phyloP scores from a whole-genome alignment of 805 yeast genomes.

The Metschnikowia arizonensis region DNA sequence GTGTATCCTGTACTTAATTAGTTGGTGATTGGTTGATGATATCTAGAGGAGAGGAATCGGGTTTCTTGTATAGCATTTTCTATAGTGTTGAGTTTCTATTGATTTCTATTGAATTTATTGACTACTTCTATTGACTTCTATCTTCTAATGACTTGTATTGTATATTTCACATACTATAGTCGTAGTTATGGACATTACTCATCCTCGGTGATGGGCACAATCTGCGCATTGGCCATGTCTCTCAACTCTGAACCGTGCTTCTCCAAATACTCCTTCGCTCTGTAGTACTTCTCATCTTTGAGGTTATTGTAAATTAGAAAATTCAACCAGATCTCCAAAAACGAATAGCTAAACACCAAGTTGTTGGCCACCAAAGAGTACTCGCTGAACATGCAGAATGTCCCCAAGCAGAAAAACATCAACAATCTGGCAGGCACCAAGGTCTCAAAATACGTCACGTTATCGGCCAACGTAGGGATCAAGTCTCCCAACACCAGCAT shows the following conservation, averaged over 20 bases:
- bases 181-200: no score
- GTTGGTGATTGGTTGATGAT: no score
- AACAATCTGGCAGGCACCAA: slow-evolving; percentile 56
- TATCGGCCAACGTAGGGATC: slow-evolving; percentile 44
- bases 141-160: no score
- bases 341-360: slow-evolving; percentile 54
- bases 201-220: slow-evolving; percentile 28
- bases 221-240: slow-evolving; percentile 27
- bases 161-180: no score
- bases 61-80: no score
- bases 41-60: no score
- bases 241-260: slow-evolving; percentile 36
- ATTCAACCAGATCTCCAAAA: slow-evolving; percentile 67
- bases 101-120: no score
- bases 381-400: slow-evolving; percentile 45
- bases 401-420: slow-evolving; percentile 47
- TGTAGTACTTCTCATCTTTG: slow-evolving; percentile 57
- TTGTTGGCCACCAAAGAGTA: slow-evolving; percentile 54
- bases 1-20: no score
- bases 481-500: slow-evolving; percentile 50
- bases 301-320: slow-evolving; percentile 57
- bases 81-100: no score
- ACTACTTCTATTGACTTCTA: no score
- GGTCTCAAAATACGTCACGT: slow-evolving; percentile 52
- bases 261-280: slow-evolving; percentile 40